Base-by-base conservation (phyloP, 2,329 filamentous ascomycete genomes). In the Botrytis tulipae region DNA sequence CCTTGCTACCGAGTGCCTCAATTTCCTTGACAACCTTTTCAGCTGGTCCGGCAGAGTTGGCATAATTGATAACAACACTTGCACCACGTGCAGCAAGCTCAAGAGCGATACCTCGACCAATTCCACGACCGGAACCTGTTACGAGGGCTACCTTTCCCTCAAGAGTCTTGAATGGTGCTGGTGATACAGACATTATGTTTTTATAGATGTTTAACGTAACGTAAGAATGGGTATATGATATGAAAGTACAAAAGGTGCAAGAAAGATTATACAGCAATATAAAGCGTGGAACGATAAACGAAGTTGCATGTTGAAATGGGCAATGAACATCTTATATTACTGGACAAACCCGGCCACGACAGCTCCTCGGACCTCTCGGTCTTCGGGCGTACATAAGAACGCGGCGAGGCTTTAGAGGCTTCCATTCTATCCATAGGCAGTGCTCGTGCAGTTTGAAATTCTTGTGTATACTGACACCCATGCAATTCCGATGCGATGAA, bases 41-140 rank as follows among this genome's bases (percentile, higher is more conserved):
- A 22, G 91, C 91, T 0, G 87, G 83, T 18, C 81, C 79, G 29
- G 84, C 80, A 77, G 88, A 87, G 69, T 86, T 86, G 72, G 86
- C 83, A 82, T 93, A 93, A 84, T 92, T 93, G 80, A 93, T 86
- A 25, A 79, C 75, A 72, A 82, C 80, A 63, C 82, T 78, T 7
- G 83, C 82, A 16, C 84, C 83, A 25, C 82, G 82, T 75, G 82
- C 80, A 9, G 82, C 82, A 29, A 80, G 78, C n/a, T 79, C 82
- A 51, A 80, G 78, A 6, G 83, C 81, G n/a, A 85, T 82, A 57
- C 82, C 82, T 12, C 82, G 86, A 32, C 94, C 94, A 20, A 97
- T 86, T 54, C 94, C 94, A 76, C 93, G 87, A 9, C 92, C 94
- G 65, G 93, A 93, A 62, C 94, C 94, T 0, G 94, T 97, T 62